Conservation (phyloP, 2,329 filamentous ascomycete genomes). For the Stemphylium lycopersici region DNA sequence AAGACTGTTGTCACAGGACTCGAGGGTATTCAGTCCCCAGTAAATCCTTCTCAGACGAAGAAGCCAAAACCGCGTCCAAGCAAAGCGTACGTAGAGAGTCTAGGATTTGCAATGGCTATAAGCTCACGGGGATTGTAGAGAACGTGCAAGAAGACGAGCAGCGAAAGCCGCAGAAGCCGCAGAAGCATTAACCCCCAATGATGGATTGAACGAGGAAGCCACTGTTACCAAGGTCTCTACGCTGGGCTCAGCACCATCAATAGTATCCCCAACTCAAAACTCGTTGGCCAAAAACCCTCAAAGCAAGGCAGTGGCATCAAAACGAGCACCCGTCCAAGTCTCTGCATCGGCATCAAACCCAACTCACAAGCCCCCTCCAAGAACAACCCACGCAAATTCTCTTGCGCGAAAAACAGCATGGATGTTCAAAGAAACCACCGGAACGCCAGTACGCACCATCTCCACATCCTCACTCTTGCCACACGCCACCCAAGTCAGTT, state of each 20-base stretch:
- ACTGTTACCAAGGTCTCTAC: neutral
- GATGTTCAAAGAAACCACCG: slow-evolving; percentile 17
- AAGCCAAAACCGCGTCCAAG: neutral
- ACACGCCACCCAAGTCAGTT: slow-evolving; percentile 12
- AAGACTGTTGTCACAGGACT: neutral
- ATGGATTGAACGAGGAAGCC: neutral
- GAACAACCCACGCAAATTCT: neutral
- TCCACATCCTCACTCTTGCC: slow-evolving; percentile 9
- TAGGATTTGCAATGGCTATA: neutral
- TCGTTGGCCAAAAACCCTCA: neutral
- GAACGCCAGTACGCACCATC: slow-evolving; percentile 13
- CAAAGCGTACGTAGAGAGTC: neutral
- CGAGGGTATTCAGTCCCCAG: neutral
- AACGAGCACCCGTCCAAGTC: neutral
- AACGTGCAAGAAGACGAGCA: neutral
- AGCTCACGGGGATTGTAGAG: neutral
- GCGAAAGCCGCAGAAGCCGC: neutral
- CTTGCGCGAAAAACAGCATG: slow-evolving; percentile 17
- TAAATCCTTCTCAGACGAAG: neutral
- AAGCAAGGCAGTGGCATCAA: neutral
- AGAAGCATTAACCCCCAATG: neutral
- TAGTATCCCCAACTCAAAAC: neutral
- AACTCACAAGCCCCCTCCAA: neutral
- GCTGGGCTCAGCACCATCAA: neutral
- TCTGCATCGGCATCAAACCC: neutral